Evolutionary conservation across 306 rosid species (phyloP), one percentile per base, ranked within the genome.

Genomic region (Quercus bicolor): DNA sequence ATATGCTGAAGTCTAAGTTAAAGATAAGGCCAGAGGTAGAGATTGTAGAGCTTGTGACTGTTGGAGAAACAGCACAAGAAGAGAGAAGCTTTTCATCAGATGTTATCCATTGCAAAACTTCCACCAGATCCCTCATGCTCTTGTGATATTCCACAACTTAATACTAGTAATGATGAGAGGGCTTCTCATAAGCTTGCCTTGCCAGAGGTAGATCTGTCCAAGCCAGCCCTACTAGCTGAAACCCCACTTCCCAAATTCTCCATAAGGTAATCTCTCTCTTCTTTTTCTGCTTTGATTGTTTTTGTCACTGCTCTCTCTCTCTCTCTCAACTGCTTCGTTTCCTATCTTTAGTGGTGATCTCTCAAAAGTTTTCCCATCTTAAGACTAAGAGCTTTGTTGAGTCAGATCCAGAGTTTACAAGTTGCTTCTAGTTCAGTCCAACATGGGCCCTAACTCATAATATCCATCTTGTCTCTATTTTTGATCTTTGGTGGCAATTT

Each of bases 71-170:
- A 86, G 88, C 88, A 72, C 85, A 84, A 84, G 85, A 86, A 74
- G 70, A 79, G 86, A 74, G 89, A 81, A 82, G 90, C 72, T 81
- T 80, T 84, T 86, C 90, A 66, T 89, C 90, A 89, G 92, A 89
- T 89, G 92, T 89, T 89, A 84, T 86, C 92, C 88, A 80, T 80
- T 84, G 92, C 84, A 82, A 84, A 80, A 59, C 85, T 76, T 85
- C 87, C 86, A 80, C 78, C 90, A 84, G 90, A 88, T 86, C 88
- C 88, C 75, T 70, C 85, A 72, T 78, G 74, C 72, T n/a, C 72
- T 66, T 34, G 72, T 12, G 72, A 66, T 66, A n/a, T 66, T 74
- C 82, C 61, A 71, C 81, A 78, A 4, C 86, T 83, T 78, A 85
- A 51, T 75, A 52, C 66, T 19, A 20, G 68, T 40, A 62, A 20